phyloP scores from a whole-genome alignment of 1,284 basidiomycete genomes.

The Pseudozyma sp. region DNA sequence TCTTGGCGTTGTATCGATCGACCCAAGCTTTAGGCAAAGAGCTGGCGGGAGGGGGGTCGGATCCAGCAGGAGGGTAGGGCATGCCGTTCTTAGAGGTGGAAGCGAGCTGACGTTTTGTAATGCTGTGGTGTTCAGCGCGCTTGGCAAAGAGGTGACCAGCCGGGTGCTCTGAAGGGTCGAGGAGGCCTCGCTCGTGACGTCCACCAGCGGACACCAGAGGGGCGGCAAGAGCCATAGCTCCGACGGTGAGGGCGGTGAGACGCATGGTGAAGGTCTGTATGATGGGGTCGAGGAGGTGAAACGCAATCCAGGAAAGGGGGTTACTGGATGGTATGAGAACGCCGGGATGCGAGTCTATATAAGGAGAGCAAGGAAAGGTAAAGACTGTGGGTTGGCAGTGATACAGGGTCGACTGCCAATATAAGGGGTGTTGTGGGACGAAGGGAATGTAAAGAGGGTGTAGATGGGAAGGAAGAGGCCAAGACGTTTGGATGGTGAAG shows the following conservation, averaged over 20 bases:
- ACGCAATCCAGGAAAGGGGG: not conserved
- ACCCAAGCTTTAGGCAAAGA: constrained; percentile 73
- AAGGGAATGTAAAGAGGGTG: not conserved
- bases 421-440: constrained; percentile 9
- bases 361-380: constrained; percentile 15
- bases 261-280: constrained; percentile 27
- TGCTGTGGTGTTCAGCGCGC: constrained; percentile 36
- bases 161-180: constrained; percentile 40
- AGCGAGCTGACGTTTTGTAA: constrained; percentile 47
- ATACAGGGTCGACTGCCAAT: constrained; percentile 13
- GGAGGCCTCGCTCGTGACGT: constrained; percentile 37
- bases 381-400: constrained; percentile 38
- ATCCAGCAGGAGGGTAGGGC: constrained; percentile 54
- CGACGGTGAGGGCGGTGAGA: constrained; percentile 37
- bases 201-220: constrained; percentile 32
- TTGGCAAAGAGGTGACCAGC: constrained; percentile 50
- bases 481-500: constrained; percentile 3
- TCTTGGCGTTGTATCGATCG: constrained; percentile 75
- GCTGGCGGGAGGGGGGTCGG: constrained; percentile 44
- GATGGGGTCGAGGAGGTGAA: not conserved
- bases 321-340: not conserved
- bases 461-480: constrained; percentile 8
- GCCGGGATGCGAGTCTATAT: constrained; percentile 10
- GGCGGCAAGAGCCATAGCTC: constrained; percentile 46
- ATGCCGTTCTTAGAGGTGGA: constrained; percentile 53